Evolutionary conservation across 148 eudicot species (phyloP).

Genomic region (Talinum fruticosum): DNA sequence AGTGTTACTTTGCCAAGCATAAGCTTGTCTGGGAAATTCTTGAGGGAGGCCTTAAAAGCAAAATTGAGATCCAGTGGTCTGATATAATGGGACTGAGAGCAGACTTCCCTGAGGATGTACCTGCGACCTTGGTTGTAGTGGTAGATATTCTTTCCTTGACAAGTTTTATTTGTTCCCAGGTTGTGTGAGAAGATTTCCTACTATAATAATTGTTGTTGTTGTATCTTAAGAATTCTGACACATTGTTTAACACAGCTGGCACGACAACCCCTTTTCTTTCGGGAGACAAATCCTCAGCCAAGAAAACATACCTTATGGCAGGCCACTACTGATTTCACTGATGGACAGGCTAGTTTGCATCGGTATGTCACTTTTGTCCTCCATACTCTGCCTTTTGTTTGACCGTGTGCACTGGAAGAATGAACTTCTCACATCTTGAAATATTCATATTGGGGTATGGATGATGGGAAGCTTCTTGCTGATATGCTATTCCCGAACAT

Average conservation of each 20-base stretch:
- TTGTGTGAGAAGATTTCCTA: neutral
- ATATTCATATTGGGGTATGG: neutral
- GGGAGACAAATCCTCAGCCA: constrained; percentile 92
- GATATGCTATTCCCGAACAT: neutral
- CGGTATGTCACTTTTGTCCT: constrained; percentile 31
- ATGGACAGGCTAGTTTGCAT: constrained; percentile 68
- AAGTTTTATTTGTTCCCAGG: neutral
- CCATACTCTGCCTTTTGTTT: neutral
- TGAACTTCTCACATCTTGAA: neutral
- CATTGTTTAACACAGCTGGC: constrained; percentile 45
- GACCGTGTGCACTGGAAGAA: neutral
- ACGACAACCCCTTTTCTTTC: constrained; percentile 72
- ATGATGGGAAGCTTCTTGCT: neutral
- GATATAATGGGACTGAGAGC: constrained; percentile 82
- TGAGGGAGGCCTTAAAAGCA: constrained; percentile 85
- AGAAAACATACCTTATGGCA: constrained; percentile 92
- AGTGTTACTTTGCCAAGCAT: constrained; percentile 95
- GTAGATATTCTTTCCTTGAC: constrained; percentile 31
- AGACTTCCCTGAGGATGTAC: constrained; percentile 60
- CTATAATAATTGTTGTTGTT: neutral
- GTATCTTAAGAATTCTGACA: constrained; percentile 2
- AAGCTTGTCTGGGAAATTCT: constrained; percentile 98
- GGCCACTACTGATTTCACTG: constrained; percentile 75
- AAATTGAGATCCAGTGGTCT: constrained; percentile 93
- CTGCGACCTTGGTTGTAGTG: constrained; percentile 66